A percentile compares a stretch with the other conserved stretches of the same genome.
phyloP scores from a whole-genome alignment of 2,329 filamentous ascomycete genomes.

The Aspergillus sp. region DNA sequence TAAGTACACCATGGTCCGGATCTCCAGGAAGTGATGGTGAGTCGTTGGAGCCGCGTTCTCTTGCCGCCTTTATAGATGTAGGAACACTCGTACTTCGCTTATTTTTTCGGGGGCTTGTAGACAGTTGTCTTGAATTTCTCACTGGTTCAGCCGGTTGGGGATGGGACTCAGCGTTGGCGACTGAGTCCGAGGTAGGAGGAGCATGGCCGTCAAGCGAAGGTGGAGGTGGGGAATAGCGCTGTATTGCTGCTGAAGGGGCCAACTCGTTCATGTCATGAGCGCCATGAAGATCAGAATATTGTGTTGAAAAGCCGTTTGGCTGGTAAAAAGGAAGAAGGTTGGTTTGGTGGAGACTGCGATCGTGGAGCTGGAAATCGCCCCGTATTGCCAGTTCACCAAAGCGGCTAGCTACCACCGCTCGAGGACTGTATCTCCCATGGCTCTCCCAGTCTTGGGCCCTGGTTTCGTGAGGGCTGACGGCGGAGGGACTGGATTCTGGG shows the following conservation, averaged over 20 bases:
- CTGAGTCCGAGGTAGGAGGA: slow-evolving; percentile 7
- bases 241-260: slow-evolving; percentile 7
- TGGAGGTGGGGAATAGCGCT: neutral
- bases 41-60: slow-evolving; percentile 26
- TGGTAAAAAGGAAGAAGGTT: slow-evolving; percentile 11
- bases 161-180: slow-evolving; percentile 6
- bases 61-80: slow-evolving; percentile 23
- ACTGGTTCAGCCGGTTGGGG: slow-evolving; percentile 10
- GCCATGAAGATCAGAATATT: slow-evolving; percentile 10
- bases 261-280: slow-evolving; percentile 21
- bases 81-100: slow-evolving; percentile 15
- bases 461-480: slow-evolving; percentile 30
- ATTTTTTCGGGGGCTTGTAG: slow-evolving; percentile 27
- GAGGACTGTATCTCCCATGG: slow-evolving; percentile 37
- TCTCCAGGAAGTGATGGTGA: slow-evolving; percentile 35
- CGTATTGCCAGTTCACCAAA: slow-evolving; percentile 42
- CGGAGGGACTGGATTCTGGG: slow-evolving; percentile 33
- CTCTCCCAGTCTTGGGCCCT: slow-evolving; percentile 33
- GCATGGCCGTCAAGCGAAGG: neutral
- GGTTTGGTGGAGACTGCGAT: slow-evolving; percentile 13
- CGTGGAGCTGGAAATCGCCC: slow-evolving; percentile 25
- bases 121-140: slow-evolving; percentile 21
- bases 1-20: slow-evolving; percentile 34
- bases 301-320: slow-evolving; percentile 12
- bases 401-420: slow-evolving; percentile 39